Base-by-base conservation (phyloP, 148 eudicot species). In the Heliamphora exappendiculata region DNA sequence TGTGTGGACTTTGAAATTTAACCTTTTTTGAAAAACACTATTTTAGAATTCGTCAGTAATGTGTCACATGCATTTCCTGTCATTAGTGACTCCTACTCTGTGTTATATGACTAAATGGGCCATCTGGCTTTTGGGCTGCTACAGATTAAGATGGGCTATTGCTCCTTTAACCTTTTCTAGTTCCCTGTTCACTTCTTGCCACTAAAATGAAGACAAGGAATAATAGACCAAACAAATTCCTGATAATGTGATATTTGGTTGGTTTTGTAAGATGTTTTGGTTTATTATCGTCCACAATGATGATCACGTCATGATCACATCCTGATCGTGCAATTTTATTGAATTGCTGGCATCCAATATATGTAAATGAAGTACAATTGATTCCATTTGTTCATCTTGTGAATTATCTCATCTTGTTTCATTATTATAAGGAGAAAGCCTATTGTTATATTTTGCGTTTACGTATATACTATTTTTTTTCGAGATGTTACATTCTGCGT, bases 311-410 rank as follows among this genome's bases (percentile, higher is more conserved):
- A 57, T 26, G 62, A 57, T 57, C 31, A 24, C 62, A 22, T 68
- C 72, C 5, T 69, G 72, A 69, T 69, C 36, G 13, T 69, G 42
- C 34, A 28, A 44, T 31, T 58, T 26, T 73, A 24, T 20, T 28
- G 55, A 55, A 57, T 74, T 45, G 44, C 77, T 62, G 69, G 55
- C 41, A 75, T 45, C 58, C 69, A 60, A 73, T 75, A 16, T 37
- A 41, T 41, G 36, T 16, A 24, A 41, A 74, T 26, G 67, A 74
- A 26, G 53, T 1, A 58, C 49, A 58, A 74, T 44, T 75, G 7
- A 75, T 44, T 10, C 69, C 69, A 31, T 29, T 75, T 10, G 68
- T 75, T 75, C 67, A 28, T 58, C 22, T 9, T 58, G 49, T 59
- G 53, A 39, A 41, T 17, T 58, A 20, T 74, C 53, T 74, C 67